Base-by-base conservation (phyloP, 495 filamentous ascomycete genomes). In the Tuber borchii region DNA sequence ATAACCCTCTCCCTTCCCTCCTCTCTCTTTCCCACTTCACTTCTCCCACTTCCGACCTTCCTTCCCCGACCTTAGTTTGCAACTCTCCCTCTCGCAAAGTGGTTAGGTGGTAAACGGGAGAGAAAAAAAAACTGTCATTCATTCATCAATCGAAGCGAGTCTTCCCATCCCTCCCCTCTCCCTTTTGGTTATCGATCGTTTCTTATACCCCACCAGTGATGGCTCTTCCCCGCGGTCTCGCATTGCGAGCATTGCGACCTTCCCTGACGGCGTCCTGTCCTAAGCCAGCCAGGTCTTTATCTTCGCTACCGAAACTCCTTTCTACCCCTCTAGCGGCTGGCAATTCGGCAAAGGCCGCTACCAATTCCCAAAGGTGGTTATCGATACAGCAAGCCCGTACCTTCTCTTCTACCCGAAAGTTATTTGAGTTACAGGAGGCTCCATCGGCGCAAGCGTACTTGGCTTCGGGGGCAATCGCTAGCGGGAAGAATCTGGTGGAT, bases 391-490 rank as follows among this genome's bases (percentile, higher is more conserved):
- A 83, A 69, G 81, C 79, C 26, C 81, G 81, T 43, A 77, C 82
- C 5, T 83, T 84, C 75, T 82, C 83, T 70, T 79, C 75, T 31
- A 75, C 82, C n/a, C 44, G 71, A 71, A 78, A 80, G 51, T 70
- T 83, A 43, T 75, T 78, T 61, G 83, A 87, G 76, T 81, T 84
- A 51, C 89, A 94, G 84, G 85, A 87, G 78, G 90, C 93, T 65
- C 95, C 94, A 45, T 91, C 92, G 80, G 91, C 94, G 31, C 90
- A 95, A 82, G 92, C 94, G 71, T 97, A 97, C 84, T 87, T 98
- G 74, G 88, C 91, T 72, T 97, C 93, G 84, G 94, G 93, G 73
- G 91, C 89, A 71, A 89, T 98, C 77, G 91, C 91, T 81, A 86
- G 88, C 39, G 91, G 89, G 69, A 87, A 86, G 76, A 88, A 93